A percentile compares a stretch with the other conserved stretches of the same genome.
phyloP scores from a whole-genome alignment of 2,329 filamentous ascomycete species.

The Rhytidhysteron rufulum region DNA sequence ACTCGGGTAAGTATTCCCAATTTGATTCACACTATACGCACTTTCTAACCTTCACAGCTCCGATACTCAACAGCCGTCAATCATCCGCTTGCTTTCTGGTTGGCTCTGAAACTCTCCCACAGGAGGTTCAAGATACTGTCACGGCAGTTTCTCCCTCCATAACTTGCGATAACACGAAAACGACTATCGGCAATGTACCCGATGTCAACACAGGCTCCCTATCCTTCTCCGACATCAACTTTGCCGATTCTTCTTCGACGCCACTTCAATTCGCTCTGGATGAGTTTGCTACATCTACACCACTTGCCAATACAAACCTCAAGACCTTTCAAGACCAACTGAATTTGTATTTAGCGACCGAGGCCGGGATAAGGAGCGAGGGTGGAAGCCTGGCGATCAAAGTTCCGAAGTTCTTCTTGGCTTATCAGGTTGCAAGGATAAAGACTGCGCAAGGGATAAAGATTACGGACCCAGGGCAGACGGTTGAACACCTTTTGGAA shows the following conservation, averaged over 20 bases:
- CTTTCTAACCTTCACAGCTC: conserved; percentile 4
- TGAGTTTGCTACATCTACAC: conserved; percentile 50
- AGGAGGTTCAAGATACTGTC: conserved; percentile 46
- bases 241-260: conserved; percentile 45
- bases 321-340: conserved; percentile 51
- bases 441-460: conserved; percentile 56
- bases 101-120: conserved; percentile 49
- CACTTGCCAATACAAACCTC: conserved; percentile 50
- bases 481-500: conserved; percentile 54
- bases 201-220: conserved; percentile 52
- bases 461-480: conserved; percentile 48
- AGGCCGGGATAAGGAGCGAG: conserved; percentile 54
- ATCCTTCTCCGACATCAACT: conserved; percentile 56
- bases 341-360: conserved; percentile 57
- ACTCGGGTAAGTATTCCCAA: too few species aligned
- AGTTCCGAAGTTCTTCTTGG: conserved; percentile 61
- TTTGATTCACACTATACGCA: too few species aligned
- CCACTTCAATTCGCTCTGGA: conserved; percentile 54
- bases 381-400: conserved; percentile 55
- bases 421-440: conserved; percentile 57
- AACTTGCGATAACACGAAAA: conserved; percentile 48
- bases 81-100: conserved; percentile 51
- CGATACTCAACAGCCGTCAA: conserved; percentile 15
- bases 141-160: conserved; percentile 41
- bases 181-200: conserved; percentile 52